These are phyloP conservation scores for Scytalidium lignicola DNA, from an alignment of 2,329 filamentous ascomycete genomes.

Conservation along the genomic window DNA sequence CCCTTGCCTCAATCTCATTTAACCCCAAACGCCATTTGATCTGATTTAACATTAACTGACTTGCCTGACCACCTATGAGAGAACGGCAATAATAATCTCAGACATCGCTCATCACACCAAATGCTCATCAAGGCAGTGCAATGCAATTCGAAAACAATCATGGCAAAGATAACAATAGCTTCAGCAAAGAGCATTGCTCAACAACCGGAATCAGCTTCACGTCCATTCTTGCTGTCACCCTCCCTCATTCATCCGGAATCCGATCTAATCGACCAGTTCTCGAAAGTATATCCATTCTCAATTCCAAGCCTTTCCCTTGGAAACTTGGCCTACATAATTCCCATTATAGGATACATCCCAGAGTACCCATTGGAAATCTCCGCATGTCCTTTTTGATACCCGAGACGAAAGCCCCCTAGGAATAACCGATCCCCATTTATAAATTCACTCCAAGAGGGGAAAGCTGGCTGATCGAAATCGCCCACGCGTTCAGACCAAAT, in stretches of 20 bases:
- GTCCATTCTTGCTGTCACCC: neutral
- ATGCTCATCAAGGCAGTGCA: neutral
- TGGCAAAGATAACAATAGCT: neutral
- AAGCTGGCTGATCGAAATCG: neutral
- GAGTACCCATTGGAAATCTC: no score
- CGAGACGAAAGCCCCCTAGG: no score
- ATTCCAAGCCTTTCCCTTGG: no score
- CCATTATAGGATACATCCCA: no score
- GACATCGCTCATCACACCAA: neutral
- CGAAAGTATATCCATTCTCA: neutral
- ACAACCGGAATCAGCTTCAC: neutral
- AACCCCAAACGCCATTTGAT: neutral
- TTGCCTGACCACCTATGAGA: neutral
- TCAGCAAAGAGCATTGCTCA: neutral
- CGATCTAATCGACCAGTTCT: neutral
- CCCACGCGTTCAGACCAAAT: neutral
- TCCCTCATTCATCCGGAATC: neutral
- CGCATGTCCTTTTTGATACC: no score
- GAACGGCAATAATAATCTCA: neutral
- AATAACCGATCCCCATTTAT: neutral
- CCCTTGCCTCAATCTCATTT: neutral
- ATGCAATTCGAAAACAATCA: neutral
- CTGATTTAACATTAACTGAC: neutral
- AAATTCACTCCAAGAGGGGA: neutral
- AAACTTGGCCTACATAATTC: no score